phyloP scores from a whole-genome alignment of 129 eudicot genomes.

The Saposhnikovia divaricata region DNA sequence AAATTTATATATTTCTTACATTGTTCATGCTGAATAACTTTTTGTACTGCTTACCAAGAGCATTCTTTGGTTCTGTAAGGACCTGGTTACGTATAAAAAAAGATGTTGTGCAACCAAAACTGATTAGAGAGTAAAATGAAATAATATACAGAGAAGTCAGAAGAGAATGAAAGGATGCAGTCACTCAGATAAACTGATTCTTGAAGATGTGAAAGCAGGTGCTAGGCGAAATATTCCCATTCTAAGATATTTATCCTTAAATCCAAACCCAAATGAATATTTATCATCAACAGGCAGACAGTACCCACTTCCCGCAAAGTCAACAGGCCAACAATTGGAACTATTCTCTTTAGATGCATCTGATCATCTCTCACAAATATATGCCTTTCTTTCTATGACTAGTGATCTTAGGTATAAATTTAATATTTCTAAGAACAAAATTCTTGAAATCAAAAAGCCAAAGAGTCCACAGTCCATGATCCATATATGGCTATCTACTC shows the following conservation, averaged over 20 bases:
- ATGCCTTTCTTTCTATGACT: background rate
- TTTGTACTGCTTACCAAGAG: slow-evolving; percentile 90
- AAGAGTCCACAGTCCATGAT: background rate
- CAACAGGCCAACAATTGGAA: background rate
- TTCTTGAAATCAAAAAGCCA: background rate
- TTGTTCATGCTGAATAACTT: slow-evolving; percentile 80
- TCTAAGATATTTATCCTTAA: background rate
- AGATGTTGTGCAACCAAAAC: background rate
- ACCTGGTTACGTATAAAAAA: slow-evolving; percentile 38
- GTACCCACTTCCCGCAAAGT: background rate
- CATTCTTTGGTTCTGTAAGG: slow-evolving; percentile 77
- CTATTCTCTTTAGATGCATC: background rate
- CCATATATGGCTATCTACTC: background rate
- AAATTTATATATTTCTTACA: slow-evolving; percentile 38
- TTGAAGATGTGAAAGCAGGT: background rate
- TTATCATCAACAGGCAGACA: background rate
- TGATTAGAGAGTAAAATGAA: background rate
- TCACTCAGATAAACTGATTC: background rate
- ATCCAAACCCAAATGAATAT: background rate
- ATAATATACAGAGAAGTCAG: background rate
- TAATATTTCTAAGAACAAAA: background rate
- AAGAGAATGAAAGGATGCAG: background rate
- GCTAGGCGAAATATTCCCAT: background rate
- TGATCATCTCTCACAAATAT: background rate
- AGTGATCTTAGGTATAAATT: background rate